Percentiles rank a stretch among this genome's conserved stretches.
Conservation (phyloP, 257 asterid genomes). For the Haberlea rhodopensis region DNA sequence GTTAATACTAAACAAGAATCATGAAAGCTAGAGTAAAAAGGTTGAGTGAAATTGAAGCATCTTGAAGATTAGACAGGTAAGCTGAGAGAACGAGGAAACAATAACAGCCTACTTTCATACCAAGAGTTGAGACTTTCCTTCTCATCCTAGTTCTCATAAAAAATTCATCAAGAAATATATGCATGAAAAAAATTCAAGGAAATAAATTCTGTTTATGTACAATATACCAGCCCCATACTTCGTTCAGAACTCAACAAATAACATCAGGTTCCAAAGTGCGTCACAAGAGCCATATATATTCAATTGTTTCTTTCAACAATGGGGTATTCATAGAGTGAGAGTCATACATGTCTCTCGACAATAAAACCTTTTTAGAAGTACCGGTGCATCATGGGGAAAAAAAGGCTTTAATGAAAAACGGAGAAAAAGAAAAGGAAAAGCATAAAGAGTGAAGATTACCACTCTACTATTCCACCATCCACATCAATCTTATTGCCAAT, state of each 20-base stretch:
- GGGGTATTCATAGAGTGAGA: neutral
- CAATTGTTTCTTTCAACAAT: neutral
- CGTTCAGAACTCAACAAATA: no score
- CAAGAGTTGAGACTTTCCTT: no score
- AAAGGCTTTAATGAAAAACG: neutral
- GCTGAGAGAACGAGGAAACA: no score
- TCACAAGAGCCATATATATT: neutral
- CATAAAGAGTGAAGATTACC: conserved; percentile 40
- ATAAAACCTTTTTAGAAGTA: neutral
- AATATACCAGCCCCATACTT: no score
- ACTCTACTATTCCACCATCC: conserved; percentile 97
- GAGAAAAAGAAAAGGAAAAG: neutral
- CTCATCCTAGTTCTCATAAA: no score
- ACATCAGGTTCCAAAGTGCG: neutral
- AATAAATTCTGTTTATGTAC: no score
- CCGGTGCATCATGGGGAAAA: neutral
- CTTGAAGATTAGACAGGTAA: no score
- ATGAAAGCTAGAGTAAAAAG: no score
- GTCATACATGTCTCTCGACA: neutral
- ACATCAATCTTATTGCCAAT: conserved; percentile 93
- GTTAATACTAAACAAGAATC: no score
- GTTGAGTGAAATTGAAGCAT: no score
- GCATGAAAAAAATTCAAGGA: no score
- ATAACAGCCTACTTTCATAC: no score
- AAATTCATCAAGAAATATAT: neutral